These are phyloP conservation scores for Leptographium radiaticola DNA, from an alignment of 2,329 filamentous ascomycete genomes.

Conservation along the genomic window DNA sequence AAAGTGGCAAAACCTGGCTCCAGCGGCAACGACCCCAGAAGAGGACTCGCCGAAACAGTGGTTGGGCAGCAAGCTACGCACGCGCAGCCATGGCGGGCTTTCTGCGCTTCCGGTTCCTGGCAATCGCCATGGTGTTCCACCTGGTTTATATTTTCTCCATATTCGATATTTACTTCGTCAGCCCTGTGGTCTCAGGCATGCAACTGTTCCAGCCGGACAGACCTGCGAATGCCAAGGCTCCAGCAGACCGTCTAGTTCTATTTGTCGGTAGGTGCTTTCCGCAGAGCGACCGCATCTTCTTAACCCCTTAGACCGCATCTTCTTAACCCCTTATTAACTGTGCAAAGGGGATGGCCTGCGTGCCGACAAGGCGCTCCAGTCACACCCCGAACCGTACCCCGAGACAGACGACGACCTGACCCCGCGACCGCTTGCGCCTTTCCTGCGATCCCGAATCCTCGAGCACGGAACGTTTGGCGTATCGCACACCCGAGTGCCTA, in stretches of 20 bases:
- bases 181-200: constrained; percentile 95
- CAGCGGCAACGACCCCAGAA: background rate
- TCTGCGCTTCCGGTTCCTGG: constrained; percentile 68
- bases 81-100: constrained; percentile 34
- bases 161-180: constrained; percentile 98
- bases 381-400: constrained; percentile 73
- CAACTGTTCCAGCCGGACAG: constrained; percentile 60
- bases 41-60: background rate
- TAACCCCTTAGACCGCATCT: background rate
- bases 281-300: background rate
- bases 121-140: constrained; percentile 84
- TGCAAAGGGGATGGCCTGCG: constrained; percentile 73
- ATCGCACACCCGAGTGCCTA: constrained; percentile 91
- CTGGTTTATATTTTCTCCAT: constrained; percentile 89
- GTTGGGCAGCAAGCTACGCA: background rate
- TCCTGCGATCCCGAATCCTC: constrained; percentile 76
- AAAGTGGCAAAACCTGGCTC: background rate
- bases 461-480: constrained; percentile 91
- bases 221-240: constrained; percentile 46
- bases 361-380: constrained; percentile 96
- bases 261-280: constrained; percentile 59
- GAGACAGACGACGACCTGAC: constrained; percentile 50
- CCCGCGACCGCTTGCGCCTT: constrained; percentile 76
- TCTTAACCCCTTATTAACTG: background rate
- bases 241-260: constrained; percentile 79